Percentiles rank a stretch among this genome's conserved stretches.
Evolutionary conservation across 2,329 filamentous ascomycete genomes (phyloP).

Genomic region (Fusarium dimerum): DNA sequence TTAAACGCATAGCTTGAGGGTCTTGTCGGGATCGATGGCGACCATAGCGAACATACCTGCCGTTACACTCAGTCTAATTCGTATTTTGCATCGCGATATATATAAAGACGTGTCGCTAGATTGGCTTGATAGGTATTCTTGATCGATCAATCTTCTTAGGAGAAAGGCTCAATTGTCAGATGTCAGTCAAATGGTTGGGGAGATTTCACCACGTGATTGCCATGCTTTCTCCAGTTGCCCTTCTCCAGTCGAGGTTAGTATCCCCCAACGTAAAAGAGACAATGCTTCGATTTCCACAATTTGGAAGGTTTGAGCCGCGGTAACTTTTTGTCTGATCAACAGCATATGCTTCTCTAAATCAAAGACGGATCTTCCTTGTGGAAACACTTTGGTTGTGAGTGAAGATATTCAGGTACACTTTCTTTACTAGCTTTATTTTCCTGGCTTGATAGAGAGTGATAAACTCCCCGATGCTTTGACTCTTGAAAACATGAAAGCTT

Average conservation of each 20-base stretch:
- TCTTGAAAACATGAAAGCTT: background rate
- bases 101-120: too few relatives aligned
- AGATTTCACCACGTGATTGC: conserved; percentile 17
- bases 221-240: background rate
- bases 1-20: too few relatives aligned
- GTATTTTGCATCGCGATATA: too few relatives aligned
- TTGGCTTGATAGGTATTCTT: too few relatives aligned
- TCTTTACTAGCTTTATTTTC: background rate
- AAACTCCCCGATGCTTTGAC: background rate
- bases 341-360: background rate
- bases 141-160: too few relatives aligned
- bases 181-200: conserved; percentile 17
- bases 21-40: too few relatives aligned
- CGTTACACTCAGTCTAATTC: too few relatives aligned
- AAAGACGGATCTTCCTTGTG: background rate
- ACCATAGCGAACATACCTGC: too few relatives aligned
- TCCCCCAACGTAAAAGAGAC: conserved; percentile 14
- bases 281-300: background rate
- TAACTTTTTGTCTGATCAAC: background rate
- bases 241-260: background rate
- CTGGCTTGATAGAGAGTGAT: background rate
- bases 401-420: background rate
- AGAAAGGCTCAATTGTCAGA: background rate
- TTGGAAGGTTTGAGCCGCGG: background rate
- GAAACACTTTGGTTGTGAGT: background rate